Conservation (phyloP, 75 land plant genomes). For the Sequoiadendron giganteum region DNA sequence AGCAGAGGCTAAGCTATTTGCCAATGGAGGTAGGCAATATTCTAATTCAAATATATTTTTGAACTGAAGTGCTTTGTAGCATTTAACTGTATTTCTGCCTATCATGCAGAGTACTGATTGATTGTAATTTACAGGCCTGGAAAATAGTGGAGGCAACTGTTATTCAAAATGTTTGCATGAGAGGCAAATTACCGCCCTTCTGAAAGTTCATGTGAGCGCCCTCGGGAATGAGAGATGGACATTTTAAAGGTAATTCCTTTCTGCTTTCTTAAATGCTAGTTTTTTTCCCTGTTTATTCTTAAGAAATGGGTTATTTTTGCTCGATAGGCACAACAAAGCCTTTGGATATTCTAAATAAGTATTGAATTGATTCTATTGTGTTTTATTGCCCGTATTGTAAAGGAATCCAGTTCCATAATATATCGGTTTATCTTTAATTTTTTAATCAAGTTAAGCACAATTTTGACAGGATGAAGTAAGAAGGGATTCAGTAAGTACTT, state of each 20-base stretch:
- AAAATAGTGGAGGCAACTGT: constrained; percentile 89
- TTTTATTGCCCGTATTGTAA: too few relatives aligned
- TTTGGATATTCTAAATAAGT: not conserved
- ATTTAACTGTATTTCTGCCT: not conserved
- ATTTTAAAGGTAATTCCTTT: constrained; percentile 62
- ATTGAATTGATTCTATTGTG: too few relatives aligned
- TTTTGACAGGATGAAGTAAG: not conserved
- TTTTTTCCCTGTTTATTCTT: not conserved
- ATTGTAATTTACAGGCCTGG: constrained; percentile 49
- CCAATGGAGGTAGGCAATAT: constrained; percentile 45
- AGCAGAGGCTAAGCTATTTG: constrained; percentile 35
- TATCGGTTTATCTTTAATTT: not conserved
- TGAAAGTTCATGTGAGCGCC: constrained; percentile 91
- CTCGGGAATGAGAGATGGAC: constrained; percentile 73
- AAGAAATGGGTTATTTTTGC: not conserved
- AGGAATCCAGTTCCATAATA: not conserved
- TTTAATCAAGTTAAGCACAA: not conserved
- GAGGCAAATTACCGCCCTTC: constrained; percentile 72
- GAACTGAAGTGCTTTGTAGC: not conserved
- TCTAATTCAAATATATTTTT: not conserved
- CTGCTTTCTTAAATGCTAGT: not conserved
- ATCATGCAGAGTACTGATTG: not conserved
- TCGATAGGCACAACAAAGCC: not conserved
- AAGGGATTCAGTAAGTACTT: not conserved
- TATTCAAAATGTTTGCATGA: constrained; percentile 86